Evolutionary conservation across 495 filamentous ascomycete genomes (phyloP).

Genomic region (Talaromyces wortmannii): DNA sequence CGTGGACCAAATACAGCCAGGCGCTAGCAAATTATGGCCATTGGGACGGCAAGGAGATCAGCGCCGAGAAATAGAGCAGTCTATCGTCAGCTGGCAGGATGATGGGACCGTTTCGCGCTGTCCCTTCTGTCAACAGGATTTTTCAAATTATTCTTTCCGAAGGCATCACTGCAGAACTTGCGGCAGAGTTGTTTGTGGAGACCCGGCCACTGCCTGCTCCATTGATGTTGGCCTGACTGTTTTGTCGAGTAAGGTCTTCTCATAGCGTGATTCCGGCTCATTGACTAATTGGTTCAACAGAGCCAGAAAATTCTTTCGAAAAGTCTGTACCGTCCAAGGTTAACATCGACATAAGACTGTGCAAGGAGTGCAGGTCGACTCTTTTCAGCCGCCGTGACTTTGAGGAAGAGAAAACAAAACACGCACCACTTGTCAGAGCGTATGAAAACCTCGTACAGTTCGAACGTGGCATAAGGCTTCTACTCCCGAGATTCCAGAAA

Average conservation of each 20-base stretch:
- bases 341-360: constrained; percentile 80
- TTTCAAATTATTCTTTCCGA: constrained; percentile 80
- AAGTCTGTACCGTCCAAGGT: constrained; percentile 50
- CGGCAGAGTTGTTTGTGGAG: constrained; percentile 86
- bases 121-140: constrained; percentile 92
- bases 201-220: constrained; percentile 77
- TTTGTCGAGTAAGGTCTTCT: constrained; percentile 50
- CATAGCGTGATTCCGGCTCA: background rate
- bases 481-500: constrained; percentile 83
- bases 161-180: constrained; percentile 94
- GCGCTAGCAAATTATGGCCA: constrained; percentile 47
- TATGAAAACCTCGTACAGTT: constrained; percentile 89
- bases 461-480: constrained; percentile 75
- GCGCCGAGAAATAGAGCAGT: constrained; percentile 78
- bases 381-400: constrained; percentile 86
- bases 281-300: background rate
- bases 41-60: constrained; percentile 55
- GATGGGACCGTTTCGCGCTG: constrained; percentile 74
- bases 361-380: constrained; percentile 77
- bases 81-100: constrained; percentile 90
- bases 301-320: constrained; percentile 38
- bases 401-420: constrained; percentile 55
- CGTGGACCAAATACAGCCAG: constrained; percentile 44
- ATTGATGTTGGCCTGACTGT: constrained; percentile 76
- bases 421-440: constrained; percentile 68